phyloP scores from a whole-genome alignment of 495 filamentous ascomycete genomes.

The Penicillium atrosanguineum region DNA sequence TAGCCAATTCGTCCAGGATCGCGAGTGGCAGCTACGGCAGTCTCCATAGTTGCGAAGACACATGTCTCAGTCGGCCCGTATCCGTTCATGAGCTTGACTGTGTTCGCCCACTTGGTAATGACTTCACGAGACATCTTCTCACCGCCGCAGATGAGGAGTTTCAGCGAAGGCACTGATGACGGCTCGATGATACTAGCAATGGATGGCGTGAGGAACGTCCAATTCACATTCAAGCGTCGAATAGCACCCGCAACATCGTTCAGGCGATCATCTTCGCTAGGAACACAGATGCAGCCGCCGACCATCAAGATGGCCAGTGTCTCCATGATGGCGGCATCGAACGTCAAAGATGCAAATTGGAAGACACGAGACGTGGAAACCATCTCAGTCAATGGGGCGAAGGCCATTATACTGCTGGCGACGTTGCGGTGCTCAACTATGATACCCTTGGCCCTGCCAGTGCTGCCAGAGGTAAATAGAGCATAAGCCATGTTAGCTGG shows the following conservation, averaged over 20 bases:
- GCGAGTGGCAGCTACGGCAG: constrained; percentile 25
- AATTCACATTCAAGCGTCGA: constrained; percentile 46
- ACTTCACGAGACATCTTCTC: constrained; percentile 49
- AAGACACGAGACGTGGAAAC: constrained; percentile 41
- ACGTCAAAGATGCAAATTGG: constrained; percentile 55
- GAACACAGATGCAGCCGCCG: constrained; percentile 63
- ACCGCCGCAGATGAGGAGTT: constrained; percentile 45
- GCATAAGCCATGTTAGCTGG: constrained; percentile 40
- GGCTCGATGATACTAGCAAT: constrained; percentile 51
- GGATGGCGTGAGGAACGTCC: constrained; percentile 54
- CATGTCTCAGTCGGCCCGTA: constrained; percentile 60
- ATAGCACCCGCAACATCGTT: constrained; percentile 51
- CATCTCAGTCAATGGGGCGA: constrained; percentile 37
- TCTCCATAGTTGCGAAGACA: constrained; percentile 39
- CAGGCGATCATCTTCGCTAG: constrained; percentile 54
- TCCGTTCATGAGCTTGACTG: constrained; percentile 49
- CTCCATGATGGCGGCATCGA: constrained; percentile 53
- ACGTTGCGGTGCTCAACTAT: constrained; percentile 48
- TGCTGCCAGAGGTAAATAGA: constrained; percentile 54
- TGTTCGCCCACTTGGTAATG: constrained; percentile 53
- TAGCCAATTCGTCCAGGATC: constrained; percentile 49
- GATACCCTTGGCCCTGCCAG: constrained; percentile 56
- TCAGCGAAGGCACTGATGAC: constrained; percentile 40
- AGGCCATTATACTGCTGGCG: constrained; percentile 46
- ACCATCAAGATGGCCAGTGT: constrained; percentile 48